Conservation (phyloP, 352 stramenopile species). For the Halophytophthora polymorphica region DNA sequence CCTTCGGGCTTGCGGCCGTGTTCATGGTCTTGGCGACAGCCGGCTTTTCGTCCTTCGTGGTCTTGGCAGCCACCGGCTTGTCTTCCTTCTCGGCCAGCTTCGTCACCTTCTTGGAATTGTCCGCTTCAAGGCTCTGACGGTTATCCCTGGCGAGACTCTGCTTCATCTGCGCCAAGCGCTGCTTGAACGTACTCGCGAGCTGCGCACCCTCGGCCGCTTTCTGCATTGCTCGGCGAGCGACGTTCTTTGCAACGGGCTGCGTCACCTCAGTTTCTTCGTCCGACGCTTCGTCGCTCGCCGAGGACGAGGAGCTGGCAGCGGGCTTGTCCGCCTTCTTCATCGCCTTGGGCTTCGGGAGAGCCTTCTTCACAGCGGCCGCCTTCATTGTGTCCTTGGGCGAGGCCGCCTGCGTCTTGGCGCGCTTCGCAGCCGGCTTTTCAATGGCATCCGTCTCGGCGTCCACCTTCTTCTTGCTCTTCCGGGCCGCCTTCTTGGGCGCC, state of each 20-base stretch:
- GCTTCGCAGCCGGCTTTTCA: conserved; percentile 33
- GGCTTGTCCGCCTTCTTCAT: conserved; percentile 18
- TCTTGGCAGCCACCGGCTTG: conserved; percentile 6
- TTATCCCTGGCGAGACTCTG: conserved; percentile 36
- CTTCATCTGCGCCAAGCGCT: conserved; percentile 38
- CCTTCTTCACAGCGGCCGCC: not conserved
- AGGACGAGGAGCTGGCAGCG: conserved; percentile 8
- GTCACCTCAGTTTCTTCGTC: conserved; percentile 19
- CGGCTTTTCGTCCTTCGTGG: conserved; percentile 14
- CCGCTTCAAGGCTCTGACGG: conserved; percentile 2
- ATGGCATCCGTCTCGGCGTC: conserved; percentile 19
- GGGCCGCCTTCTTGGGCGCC: conserved; percentile 4
- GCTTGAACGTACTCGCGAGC: conserved; percentile 32
- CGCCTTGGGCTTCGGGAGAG: conserved; percentile 13
- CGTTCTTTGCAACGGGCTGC: conserved; percentile 15
- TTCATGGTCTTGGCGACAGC: conserved; percentile 11
- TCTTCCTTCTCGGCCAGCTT: conserved; percentile 5
- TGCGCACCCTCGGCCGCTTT: conserved; percentile 5
- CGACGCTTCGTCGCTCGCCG: conserved; percentile 13
- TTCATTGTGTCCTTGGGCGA: conserved; percentile 2
- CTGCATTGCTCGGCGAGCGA: conserved; percentile 1
- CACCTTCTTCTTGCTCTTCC: conserved; percentile 41
- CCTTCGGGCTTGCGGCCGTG: conserved; percentile 16
- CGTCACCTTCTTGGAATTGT: conserved; percentile 9
- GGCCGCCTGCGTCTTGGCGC: conserved; percentile 26